phyloP scores from a whole-genome alignment of 495 filamentous ascomycete species.

The Cercophora samala region DNA sequence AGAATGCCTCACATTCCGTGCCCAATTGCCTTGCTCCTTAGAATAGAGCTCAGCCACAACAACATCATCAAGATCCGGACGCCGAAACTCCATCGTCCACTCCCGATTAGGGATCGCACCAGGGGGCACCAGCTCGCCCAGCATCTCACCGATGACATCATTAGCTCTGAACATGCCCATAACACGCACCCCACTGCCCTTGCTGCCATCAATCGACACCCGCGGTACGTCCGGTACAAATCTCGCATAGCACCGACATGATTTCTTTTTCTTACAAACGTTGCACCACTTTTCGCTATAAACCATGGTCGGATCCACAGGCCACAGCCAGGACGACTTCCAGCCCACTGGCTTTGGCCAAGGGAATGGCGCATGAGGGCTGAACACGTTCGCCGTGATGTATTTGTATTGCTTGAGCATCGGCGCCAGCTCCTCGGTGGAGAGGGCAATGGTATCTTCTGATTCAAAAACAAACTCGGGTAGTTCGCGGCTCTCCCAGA shows the following conservation, averaged over 20 bases:
- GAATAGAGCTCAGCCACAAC: conserved; percentile 32
- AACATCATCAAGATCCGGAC: conserved; percentile 26
- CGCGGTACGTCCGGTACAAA: conserved; percentile 23
- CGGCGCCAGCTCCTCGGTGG: conserved; percentile 18
- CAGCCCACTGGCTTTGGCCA: conserved; percentile 26
- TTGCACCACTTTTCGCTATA: conserved; percentile 8
- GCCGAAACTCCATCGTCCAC: conserved; percentile 27
- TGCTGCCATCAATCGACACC: conserved; percentile 22
- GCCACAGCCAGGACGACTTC: conserved; percentile 23
- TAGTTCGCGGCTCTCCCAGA: conserved; percentile 26
- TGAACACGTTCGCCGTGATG: conserved; percentile 21
- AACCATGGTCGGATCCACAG: conserved; percentile 24
- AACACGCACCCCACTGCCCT: conserved; percentile 25
- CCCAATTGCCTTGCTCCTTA: conserved; percentile 31
- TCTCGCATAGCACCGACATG: conserved; percentile 21
- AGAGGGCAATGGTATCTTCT: conserved; percentile 15
- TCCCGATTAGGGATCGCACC: conserved; percentile 14
- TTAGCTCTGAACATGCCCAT: conserved; percentile 14
- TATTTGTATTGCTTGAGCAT: conserved; percentile 23
- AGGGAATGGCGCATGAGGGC: conserved; percentile 7
- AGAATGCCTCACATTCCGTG: conserved; percentile 31
- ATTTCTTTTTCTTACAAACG: conserved; percentile 21
- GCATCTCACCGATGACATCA: conserved; percentile 28
- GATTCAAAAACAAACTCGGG: conserved; percentile 32
- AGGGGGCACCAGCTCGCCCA: conserved; percentile 30